Evolutionary conservation across 2,329 filamentous ascomycete genomes (phyloP).

Genomic region (Neocucurbitaria cava): DNA sequence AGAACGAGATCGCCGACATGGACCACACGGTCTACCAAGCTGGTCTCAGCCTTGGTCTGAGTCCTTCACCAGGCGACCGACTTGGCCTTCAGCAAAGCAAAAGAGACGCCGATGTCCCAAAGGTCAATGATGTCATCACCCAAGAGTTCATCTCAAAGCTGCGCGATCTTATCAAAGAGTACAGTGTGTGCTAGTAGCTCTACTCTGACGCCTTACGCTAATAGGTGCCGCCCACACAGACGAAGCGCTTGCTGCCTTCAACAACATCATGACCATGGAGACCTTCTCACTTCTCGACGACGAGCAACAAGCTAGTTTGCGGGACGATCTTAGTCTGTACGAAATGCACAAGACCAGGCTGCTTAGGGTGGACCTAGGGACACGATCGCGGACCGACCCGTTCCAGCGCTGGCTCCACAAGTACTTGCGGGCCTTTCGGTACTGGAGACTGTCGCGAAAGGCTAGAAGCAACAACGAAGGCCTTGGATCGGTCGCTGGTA

Average conservation of each 20-base stretch:
- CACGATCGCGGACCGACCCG: conserved; percentile 24
- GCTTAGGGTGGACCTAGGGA: conserved; percentile 39
- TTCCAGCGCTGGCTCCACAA: conserved; percentile 24
- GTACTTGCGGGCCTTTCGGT: conserved; percentile 19
- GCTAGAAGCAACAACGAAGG: conserved; percentile 9
- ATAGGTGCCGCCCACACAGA: conserved; percentile 10
- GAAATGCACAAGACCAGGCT: conserved; percentile 46
- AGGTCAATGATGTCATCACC: conserved; percentile 17
- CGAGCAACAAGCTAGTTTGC: conserved; percentile 20
- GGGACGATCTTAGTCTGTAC: conserved; percentile 34
- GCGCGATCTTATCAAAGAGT: conserved; percentile 24
- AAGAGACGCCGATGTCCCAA: conserved; percentile 18
- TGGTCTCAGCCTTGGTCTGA: conserved; percentile 33
- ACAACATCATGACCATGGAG: conserved; percentile 35
- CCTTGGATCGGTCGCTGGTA: neutral
- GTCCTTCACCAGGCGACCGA: conserved; percentile 25
- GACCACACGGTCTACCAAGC: conserved; percentile 46
- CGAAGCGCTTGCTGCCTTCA: conserved; percentile 27
- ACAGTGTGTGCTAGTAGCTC: conserved; percentile 15
- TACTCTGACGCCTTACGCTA: neutral
- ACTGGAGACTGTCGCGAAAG: conserved; percentile 19
- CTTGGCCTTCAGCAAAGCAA: conserved; percentile 36
- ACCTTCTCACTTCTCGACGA: conserved; percentile 32
- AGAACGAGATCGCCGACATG: conserved; percentile 40
- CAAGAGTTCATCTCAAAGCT: conserved; percentile 23